These are phyloP conservation scores for Geosmithia flava DNA, from an alignment of 2,329 filamentous ascomycete species.

Conservation along the genomic window DNA sequence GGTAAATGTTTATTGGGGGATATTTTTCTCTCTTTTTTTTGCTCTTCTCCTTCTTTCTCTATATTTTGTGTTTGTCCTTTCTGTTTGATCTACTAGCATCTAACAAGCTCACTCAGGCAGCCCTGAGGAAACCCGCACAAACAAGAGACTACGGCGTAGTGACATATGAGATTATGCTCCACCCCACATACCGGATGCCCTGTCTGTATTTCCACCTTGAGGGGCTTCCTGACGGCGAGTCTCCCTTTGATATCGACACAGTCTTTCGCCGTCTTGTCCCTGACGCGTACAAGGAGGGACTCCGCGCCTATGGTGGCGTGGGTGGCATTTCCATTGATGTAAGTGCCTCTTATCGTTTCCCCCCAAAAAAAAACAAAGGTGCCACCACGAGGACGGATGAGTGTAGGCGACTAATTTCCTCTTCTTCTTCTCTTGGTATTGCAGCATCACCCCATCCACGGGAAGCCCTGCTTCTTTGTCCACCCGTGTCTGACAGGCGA, in stretches of 20 bases:
- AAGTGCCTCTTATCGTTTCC: slow-evolving; percentile 20
- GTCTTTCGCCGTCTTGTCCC: slow-evolving; percentile 63
- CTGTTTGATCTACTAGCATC: not conserved
- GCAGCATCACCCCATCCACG: slow-evolving; percentile 74
- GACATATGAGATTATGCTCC: slow-evolving; percentile 63
- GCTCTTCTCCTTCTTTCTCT: slow-evolving; percentile 6
- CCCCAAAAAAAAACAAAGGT: not conserved
- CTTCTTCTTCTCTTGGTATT: slow-evolving; percentile 3
- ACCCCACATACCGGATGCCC: slow-evolving; percentile 62
- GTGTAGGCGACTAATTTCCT: slow-evolving; percentile 24
- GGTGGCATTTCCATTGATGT: slow-evolving; percentile 69
- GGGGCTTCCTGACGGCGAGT: slow-evolving; percentile 40
- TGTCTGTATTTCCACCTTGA: slow-evolving; percentile 65
- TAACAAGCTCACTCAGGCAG: slow-evolving; percentile 20
- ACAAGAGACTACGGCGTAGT: slow-evolving; percentile 32
- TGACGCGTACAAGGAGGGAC: slow-evolving; percentile 44
- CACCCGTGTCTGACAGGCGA: slow-evolving; percentile 86
- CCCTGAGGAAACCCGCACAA: slow-evolving; percentile 12
- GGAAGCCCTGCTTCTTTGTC: slow-evolving; percentile 73
- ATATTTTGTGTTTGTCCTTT: not conserved
- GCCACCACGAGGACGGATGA: slow-evolving; percentile 13
- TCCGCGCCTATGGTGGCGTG: slow-evolving; percentile 50
- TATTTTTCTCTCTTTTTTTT: not conserved
- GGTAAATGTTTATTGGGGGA: slow-evolving; percentile 18
- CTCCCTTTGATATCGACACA: slow-evolving; percentile 50